Evolutionary conservation across 495 filamentous ascomycete species (phyloP), one percentile per base, ranked within the genome.

Genomic region (Choiromyces venosus): DNA sequence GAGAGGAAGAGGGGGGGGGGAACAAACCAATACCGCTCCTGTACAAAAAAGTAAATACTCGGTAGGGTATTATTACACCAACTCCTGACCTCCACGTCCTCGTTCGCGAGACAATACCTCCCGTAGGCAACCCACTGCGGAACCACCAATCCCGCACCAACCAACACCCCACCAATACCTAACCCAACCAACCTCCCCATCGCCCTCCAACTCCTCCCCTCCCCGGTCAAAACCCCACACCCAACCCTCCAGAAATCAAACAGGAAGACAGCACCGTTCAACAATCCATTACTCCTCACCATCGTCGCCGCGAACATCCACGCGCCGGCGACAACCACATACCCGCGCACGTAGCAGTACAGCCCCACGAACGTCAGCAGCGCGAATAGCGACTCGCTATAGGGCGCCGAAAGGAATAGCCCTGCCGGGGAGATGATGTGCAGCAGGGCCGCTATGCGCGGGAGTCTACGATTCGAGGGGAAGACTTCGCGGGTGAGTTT

Each of bases 21-120:
- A 8, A 78, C 87, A 76, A 87, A 96, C 95, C 96, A 99, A 82
- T 99, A 97, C 69, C 91, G 85, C 56, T 83, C 84, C 79, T 99
- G 96, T 18, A 97, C 96, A 85, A 90, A 99, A 33, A 88, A 84
- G 82, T 96, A 99, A 56, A 98, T 92, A 82, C 93, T 97, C 21
- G 96, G 95, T 29, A 93, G 36, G 9, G 81, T 73, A 29, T 83
- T 84, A 37, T 82, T 82, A 78, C 95, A 99, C 95, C 95, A 99
- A 10, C 91, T 85, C 36, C 74, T 71, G 12, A 77, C 74, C 37
- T 80, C 74, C 2, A 77, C 79, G 37, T 66, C 76, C 52, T 3
- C 12, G 16, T 8, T 29, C 9, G 12, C 52, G 65, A 78, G 79
- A 82, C 95, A 99, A 81, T 89, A 97, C 42, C 87, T 85, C 39